A percentile compares a stretch with the other conserved stretches of the same genome.
Conservation (phyloP, 2,329 filamentous ascomycete genomes). For the Nemania abortiva region DNA sequence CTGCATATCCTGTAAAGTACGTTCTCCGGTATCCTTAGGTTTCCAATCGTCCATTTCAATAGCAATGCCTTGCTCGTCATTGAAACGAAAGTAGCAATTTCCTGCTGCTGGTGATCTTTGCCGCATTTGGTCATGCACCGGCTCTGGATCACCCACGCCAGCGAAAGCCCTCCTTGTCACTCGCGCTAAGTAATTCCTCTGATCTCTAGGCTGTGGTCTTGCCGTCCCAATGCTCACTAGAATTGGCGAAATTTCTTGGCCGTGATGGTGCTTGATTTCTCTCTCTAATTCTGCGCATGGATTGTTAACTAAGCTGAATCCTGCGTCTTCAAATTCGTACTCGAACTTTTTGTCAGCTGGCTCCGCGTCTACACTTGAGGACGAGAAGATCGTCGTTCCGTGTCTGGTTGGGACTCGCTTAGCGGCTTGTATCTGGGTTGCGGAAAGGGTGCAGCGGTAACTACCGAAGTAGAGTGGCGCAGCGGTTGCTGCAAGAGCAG, state of each 20-base stretch:
- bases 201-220: conserved; percentile 9
- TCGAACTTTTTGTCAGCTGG: not conserved
- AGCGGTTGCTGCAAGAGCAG: too few relatives aligned
- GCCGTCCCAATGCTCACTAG: conserved; percentile 37
- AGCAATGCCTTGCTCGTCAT: conserved; percentile 13
- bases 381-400: not conserved
- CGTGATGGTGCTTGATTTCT: conserved; percentile 23
- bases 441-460: conserved; percentile 12
- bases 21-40: conserved; percentile 9
- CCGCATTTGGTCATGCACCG: not conserved
- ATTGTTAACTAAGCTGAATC: conserved; percentile 34
- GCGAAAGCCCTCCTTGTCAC: too few relatives aligned
- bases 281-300: conserved; percentile 28
- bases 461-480: too few relatives aligned
- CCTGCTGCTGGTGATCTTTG: not conserved
- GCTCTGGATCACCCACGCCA: too few relatives aligned
- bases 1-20: not conserved
- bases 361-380: too few relatives aligned
- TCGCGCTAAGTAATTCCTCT: conserved; percentile 4
- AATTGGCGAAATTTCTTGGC: not conserved
- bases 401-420: not conserved
- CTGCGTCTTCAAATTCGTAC: conserved; percentile 31
- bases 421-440: not conserved
- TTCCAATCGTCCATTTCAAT: conserved; percentile 19
- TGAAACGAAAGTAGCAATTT: conserved; percentile 27